Evolutionary conservation across 192 early-diverging fungal species (phyloP).

Genomic region (Rhizophagus prolifer): DNA sequence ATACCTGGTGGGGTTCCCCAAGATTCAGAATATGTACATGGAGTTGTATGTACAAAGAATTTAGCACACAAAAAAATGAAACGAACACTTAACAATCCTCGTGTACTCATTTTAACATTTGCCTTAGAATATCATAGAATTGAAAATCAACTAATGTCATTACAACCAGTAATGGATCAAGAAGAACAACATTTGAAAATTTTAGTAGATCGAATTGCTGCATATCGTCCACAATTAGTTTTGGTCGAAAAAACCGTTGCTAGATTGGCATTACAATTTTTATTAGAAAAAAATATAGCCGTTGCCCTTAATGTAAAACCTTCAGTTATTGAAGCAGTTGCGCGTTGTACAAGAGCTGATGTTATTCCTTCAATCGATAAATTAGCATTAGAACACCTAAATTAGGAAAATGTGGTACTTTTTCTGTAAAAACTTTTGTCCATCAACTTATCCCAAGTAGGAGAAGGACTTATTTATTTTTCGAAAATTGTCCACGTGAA

Average conservation of each 20-base stretch:
- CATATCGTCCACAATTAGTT: slow-evolving; percentile 75
- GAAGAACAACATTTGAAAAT: slow-evolving; percentile 82
- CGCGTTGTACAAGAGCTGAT: slow-evolving; percentile 82
- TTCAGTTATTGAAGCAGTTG: slow-evolving; percentile 80
- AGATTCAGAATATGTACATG: slow-evolving; percentile 84
- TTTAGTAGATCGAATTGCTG: slow-evolving; percentile 76
- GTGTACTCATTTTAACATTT: slow-evolving; percentile 85
- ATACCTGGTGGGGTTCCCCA: slow-evolving; percentile 81
- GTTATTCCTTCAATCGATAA: slow-evolving; percentile 84
- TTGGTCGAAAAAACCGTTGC: slow-evolving; percentile 82
- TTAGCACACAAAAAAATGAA: slow-evolving; percentile 91
- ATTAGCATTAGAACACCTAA: slow-evolving; percentile 66
- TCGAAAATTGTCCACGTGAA: slow-evolving; percentile 80
- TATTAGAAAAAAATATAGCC: slow-evolving; percentile 76
- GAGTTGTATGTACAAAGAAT: slow-evolving; percentile 92
- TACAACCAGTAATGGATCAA: slow-evolving; percentile 80
- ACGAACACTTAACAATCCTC: slow-evolving; percentile 60
- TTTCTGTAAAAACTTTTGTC: slow-evolving; percentile 80
- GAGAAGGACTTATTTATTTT: slow-evolving; percentile 84
- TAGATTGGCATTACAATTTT: slow-evolving; percentile 78
- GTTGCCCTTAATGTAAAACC: slow-evolving; percentile 86
- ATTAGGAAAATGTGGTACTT: slow-evolving; percentile 74
- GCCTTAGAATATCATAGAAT: slow-evolving; percentile 80
- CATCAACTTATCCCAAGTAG: slow-evolving; percentile 77
- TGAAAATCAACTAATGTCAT: slow-evolving; percentile 70